Evolutionary conservation across 257 asterid genomes (phyloP), one percentile per base, ranked within the genome.

Genomic region (Cynanchum wilfordii): DNA sequence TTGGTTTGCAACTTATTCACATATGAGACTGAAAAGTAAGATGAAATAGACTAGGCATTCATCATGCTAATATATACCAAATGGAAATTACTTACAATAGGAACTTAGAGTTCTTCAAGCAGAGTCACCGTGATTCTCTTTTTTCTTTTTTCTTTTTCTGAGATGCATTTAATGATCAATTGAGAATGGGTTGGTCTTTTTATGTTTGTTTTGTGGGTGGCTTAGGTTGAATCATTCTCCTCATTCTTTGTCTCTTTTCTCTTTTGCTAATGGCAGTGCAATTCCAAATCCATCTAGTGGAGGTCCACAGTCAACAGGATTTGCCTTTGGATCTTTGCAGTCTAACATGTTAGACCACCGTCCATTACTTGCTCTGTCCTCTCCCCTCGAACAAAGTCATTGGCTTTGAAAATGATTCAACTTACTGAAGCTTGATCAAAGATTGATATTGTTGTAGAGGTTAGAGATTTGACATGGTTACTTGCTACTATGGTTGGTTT

Each of bases 231-330:
- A 42, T 29, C 36, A 36, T 62, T 68, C 56, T n/a, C 71, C 27
- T 49, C 45, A 25, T 45, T 71, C 20, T 71, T 15, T 71, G 51
- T 60, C 20, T 72, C 13, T 70, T 74, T 7, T 38, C 47, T 42
- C 47, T 42, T 42, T 42, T 72, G 38, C 11, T 64, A 51, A 19
- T 79, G 79, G 77, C 93, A 90, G 98, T 76, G 75, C 95, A 56
- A 82, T 78, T 55, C 86, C 87, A 54, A 89, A 82, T 72, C 40
- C 95, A 63, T 72, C 91, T 49, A 82, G 73, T 42, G 89, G 91
- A 74, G 96, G 82, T 71, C 86, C 89, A 27, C 96, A 87, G 42
- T 81, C 97, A n/a, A 71, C 96, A 44, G 93, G 93, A 54, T 90
- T 84, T 73, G 79, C 83, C 75, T 83, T 87, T 86, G 66, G 88